Conservation (phyloP, 345 rosid genomes). For the Gossypium stocksii region DNA sequence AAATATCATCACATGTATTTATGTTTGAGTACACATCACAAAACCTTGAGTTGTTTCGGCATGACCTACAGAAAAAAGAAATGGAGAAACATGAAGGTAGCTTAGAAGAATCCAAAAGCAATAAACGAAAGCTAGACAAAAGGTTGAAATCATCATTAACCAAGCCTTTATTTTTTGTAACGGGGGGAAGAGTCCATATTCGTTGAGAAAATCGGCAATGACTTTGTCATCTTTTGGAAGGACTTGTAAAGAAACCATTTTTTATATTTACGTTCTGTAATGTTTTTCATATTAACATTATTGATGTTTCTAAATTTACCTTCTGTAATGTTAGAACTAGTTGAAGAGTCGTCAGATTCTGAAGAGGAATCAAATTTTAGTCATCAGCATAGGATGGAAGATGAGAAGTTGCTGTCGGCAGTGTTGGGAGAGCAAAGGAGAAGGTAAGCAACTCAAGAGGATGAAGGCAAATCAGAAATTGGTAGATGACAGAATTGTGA, state of each 20-base stretch:
- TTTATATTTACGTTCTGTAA: background rate
- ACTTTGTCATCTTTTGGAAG: conserved; percentile 35
- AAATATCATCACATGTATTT: background rate
- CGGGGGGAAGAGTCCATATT: conserved; percentile 22
- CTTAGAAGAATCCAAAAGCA: background rate
- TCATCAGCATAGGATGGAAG: no score
- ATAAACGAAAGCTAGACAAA: conserved; percentile 16
- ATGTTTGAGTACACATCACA: background rate
- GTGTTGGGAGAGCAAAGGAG: no score
- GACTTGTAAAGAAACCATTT: conserved; percentile 38
- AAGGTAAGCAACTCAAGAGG: no score
- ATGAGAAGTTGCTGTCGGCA: no score
- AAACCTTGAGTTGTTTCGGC: background rate
- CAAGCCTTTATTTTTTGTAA: conserved; percentile 50
- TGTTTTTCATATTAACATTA: background rate
- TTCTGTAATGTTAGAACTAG: background rate
- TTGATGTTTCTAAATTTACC: background rate
- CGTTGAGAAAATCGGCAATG: conserved; percentile 40
- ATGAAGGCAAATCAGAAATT: no score
- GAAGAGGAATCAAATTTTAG: no score
- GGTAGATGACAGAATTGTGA: no score
- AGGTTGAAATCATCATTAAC: conserved; percentile 33
- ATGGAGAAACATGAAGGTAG: background rate
- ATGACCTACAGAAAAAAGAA: no score
- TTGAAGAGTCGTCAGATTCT: no score